Evolutionary conservation across 2,329 filamentous ascomycete species (phyloP).

Genomic region (Xylariaceae sp.): DNA sequence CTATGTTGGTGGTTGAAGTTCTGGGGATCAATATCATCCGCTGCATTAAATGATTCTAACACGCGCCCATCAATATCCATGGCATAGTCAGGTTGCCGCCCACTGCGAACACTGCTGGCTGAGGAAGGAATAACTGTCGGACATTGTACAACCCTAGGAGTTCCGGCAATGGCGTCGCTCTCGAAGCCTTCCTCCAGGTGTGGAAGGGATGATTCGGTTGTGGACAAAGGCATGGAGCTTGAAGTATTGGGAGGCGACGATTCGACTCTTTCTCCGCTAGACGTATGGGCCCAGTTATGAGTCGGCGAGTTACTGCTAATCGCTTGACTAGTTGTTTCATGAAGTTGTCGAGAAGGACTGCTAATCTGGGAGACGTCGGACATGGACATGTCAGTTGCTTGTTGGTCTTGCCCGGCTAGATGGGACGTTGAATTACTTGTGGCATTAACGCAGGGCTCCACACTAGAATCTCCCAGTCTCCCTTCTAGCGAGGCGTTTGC

Average conservation of each 20-base stretch:
- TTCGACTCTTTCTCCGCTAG: slow-evolving; percentile 13
- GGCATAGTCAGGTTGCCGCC: slow-evolving; percentile 56
- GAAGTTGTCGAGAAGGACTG: slow-evolving; percentile 42
- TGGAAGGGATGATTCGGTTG: slow-evolving; percentile 13
- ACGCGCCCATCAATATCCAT: slow-evolving; percentile 44
- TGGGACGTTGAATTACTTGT: slow-evolving; percentile 29
- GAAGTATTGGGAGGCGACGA: slow-evolving; percentile 30
- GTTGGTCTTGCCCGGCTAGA: slow-evolving; percentile 31
- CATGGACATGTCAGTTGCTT: slow-evolving; percentile 26
- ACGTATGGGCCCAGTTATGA: slow-evolving; percentile 4
- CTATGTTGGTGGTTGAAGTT: neutral
- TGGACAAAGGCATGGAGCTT: slow-evolving; percentile 7
- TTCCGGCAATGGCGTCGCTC: slow-evolving; percentile 32
- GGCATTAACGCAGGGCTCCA: neutral
- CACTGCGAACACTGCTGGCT: slow-evolving; percentile 52
- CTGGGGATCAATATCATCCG: slow-evolving; percentile 5
- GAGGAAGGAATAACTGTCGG: slow-evolving; percentile 46
- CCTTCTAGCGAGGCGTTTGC: neutral
- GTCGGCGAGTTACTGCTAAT: slow-evolving; percentile 16
- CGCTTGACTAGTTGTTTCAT: slow-evolving; percentile 36
- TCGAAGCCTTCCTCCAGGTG: slow-evolving; percentile 24
- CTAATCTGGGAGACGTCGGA: slow-evolving; percentile 39
- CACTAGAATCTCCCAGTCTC: neutral
- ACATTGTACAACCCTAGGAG: slow-evolving; percentile 41
- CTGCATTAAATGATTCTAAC: slow-evolving; percentile 35